Evolutionary conservation across 768 basidiomycete species (phyloP), one percentile per base, ranked within the genome.

Genomic region (Nevesoporus exiguus): DNA sequence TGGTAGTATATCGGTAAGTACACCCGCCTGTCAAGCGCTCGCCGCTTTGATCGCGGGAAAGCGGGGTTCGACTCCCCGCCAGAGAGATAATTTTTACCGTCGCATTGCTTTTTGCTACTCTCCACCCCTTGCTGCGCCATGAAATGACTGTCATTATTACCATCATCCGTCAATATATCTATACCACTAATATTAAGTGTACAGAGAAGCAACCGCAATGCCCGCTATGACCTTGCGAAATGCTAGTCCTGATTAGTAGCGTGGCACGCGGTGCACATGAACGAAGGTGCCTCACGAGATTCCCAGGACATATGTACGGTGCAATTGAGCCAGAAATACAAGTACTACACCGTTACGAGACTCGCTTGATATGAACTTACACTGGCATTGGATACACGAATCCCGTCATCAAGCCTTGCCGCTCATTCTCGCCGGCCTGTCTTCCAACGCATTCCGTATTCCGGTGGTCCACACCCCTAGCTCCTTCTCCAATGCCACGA

Each of bases 401-500:
- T 14, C 1, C 17, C 11, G 41, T 51, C 31, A 10, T 56, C 37
- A 65, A 0, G 22, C 11, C 29, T 33, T 47, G 13, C 47, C 17
- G 37, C 41, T 37, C 37, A 19, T 22, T 15, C 14, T 51, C 9
- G n/a, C 39, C 22, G 45, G 34, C 2, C 22, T 52, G 63, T 87
- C 83, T 58, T 79, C 66, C 47, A 83, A 49, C 24, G 73, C 81
- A 62, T 85, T 82, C 61, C 71, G 76, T 3, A 90, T 68, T 0
- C 88, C 85, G 31, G 76, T 73, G 55, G 71, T 80, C 88, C 88
- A 92, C 19, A 83, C 78, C 1, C 77, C 80, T 42, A 93, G 63
- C 68, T 96, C 93, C 67, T 78, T 84, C 67, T 91, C 88, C 29
- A 91, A 59, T 2, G 78, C 73, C 15, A 83, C 81, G 11, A 88